Conservation (phyloP, 768 basidiomycete genomes). For the Collybia sordida region DNA sequence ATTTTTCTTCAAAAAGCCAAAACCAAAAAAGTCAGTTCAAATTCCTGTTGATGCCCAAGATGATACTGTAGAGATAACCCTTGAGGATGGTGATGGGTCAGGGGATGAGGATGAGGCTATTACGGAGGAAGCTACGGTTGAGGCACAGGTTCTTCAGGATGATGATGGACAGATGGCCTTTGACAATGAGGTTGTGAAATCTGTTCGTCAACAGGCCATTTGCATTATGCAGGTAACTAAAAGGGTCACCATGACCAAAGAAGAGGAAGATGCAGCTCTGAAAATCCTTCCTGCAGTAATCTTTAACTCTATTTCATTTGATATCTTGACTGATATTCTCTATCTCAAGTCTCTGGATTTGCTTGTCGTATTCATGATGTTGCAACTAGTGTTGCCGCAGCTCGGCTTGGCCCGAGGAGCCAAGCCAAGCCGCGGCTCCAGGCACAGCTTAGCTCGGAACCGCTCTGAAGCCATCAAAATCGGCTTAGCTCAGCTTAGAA, state of each 20-base stretch:
- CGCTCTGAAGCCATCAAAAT: no score
- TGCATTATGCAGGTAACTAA: background rate
- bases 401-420: no score
- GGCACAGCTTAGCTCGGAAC: no score
- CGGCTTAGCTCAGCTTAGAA: no score
- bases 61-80: constrained; percentile 2
- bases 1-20: constrained; percentile 24
- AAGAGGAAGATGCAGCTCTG: background rate
- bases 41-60: constrained; percentile 3
- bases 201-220: constrained; percentile 10
- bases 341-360: background rate
- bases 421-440: no score
- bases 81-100: constrained; percentile 11
- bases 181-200: constrained; percentile 11
- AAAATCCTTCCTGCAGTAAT: background rate
- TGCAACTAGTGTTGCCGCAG: no score
- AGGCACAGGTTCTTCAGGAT: no score
- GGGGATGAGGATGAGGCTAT: constrained; percentile 7
- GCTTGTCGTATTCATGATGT: background rate
- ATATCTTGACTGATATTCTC: background rate
- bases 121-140: background rate
- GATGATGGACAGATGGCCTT: constrained; percentile 17
- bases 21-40: constrained; percentile 14
- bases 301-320: background rate
- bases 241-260: background rate